A percentile compares a stretch with the other conserved stretches of the same genome.
phyloP scores from a whole-genome alignment of 495 filamentous ascomycete genomes.

The Lichenothelia convexa region DNA sequence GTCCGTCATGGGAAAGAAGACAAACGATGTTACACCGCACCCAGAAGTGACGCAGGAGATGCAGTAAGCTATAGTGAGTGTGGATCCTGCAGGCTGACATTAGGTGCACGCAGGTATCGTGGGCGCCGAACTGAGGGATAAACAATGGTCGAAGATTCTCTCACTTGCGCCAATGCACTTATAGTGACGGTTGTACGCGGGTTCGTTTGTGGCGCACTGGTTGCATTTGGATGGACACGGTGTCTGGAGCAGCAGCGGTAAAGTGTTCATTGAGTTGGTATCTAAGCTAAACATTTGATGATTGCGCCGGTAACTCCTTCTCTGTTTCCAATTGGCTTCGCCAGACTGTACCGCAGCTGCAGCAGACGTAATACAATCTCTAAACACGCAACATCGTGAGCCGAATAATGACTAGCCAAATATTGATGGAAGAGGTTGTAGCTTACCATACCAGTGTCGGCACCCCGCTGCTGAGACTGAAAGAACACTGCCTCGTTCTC shows the following conservation, averaged over 20 bases:
- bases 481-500: constrained; percentile 89
- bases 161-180: constrained; percentile 88
- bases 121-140: constrained; percentile 66
- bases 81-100: neutral
- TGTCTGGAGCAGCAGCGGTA: neutral
- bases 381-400: too few species aligned
- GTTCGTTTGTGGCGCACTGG: too few species aligned
- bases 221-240: neutral
- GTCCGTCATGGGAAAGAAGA: constrained; percentile 10
- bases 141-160: constrained; percentile 94
- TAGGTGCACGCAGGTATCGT: constrained; percentile 68
- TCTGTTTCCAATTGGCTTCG: neutral
- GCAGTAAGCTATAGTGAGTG: neutral
- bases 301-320: neutral
- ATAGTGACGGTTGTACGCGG: too few species aligned
- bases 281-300: too few species aligned
- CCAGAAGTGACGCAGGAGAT: neutral
- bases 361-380: constrained; percentile 98
- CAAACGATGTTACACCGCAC: too few species aligned
- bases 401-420: too few species aligned
- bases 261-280: neutral
- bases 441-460: constrained; percentile 91
- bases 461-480: constrained; percentile 90
- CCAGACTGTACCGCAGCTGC: constrained; percentile 75
- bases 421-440: constrained; percentile 2